Conservation (phyloP, 2,329 filamentous ascomycete species). For the Didymosphaeria variabile region DNA sequence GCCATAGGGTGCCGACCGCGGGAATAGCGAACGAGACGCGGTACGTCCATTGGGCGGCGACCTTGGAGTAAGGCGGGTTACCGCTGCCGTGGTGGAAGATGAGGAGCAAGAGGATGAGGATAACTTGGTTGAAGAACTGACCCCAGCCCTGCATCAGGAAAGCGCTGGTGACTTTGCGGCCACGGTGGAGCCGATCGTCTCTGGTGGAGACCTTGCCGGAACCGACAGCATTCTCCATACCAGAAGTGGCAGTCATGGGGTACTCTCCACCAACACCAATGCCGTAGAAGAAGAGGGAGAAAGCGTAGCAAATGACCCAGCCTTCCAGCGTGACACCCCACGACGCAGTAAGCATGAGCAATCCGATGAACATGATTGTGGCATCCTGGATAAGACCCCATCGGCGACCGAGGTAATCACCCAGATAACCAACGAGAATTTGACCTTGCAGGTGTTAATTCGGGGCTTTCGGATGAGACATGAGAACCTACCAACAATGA, state of each 20-base stretch:
- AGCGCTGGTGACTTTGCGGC: slow-evolving; percentile 92
- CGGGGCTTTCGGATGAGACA: background rate
- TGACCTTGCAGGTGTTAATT: slow-evolving; percentile 58
- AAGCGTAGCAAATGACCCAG: slow-evolving; percentile 97
- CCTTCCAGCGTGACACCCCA: slow-evolving; percentile 89
- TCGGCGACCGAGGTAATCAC: slow-evolving; percentile 85
- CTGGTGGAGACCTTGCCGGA: slow-evolving; percentile 86
- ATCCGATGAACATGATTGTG: slow-evolving; percentile 89
- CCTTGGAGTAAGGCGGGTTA: slow-evolving; percentile 77
- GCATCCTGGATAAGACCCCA: slow-evolving; percentile 98
- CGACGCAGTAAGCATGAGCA: slow-evolving; percentile 88
- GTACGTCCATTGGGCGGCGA: slow-evolving; percentile 89
- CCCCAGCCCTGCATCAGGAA: slow-evolving; percentile 99
- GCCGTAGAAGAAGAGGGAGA: slow-evolving; percentile 92
- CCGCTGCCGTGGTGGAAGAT: slow-evolving; percentile 86
- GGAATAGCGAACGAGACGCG: slow-evolving; percentile 92
- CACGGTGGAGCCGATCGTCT: slow-evolving; percentile 93
- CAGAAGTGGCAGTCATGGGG: slow-evolving; percentile 94
- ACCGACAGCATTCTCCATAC: slow-evolving; percentile 91
- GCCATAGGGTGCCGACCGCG: slow-evolving; percentile 89
- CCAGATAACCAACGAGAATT: slow-evolving; percentile 82
- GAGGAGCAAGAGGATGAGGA: slow-evolving; percentile 85
- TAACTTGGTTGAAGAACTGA: slow-evolving; percentile 90
- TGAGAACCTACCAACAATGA: slow-evolving; percentile 76
- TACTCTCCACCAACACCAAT: slow-evolving; percentile 84